Percentiles rank a stretch among this genome's conserved stretches.
phyloP scores from a whole-genome alignment of 169 alveolate species.

The Eimeria maxima region DNA sequence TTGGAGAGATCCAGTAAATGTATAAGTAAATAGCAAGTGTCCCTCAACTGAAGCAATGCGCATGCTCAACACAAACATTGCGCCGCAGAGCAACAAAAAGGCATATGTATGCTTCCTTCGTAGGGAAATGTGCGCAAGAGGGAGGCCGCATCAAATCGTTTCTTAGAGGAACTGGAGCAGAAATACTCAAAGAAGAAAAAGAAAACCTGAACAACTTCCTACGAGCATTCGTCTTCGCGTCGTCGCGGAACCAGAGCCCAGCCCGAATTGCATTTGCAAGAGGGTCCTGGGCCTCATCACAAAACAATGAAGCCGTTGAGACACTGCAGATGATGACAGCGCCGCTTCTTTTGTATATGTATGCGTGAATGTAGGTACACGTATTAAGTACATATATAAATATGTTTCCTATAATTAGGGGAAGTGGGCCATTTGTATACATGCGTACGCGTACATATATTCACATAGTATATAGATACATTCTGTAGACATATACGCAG shows the following conservation, averaged over 20 bases:
- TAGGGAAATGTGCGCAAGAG: conserved; percentile 57
- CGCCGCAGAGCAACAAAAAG: neutral
- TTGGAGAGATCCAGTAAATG: neutral
- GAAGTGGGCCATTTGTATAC: neutral
- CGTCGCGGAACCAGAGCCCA: neutral
- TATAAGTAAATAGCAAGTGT: neutral
- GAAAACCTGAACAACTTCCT: conserved; percentile 26
- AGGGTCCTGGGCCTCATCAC: neutral
- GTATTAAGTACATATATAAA: neutral
- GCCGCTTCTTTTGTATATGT: neutral
- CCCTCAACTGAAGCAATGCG: conserved; percentile 22
- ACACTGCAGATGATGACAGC: conserved; percentile 11
- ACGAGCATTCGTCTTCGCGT: neutral
- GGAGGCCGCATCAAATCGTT: conserved; percentile 62
- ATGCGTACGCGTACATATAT: neutral
- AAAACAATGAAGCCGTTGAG: conserved; percentile 33
- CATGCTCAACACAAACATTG: neutral
- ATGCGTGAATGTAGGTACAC: neutral
- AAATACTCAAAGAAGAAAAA: conserved; percentile 46
- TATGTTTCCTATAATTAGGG: too few species aligned
- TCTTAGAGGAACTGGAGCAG: conserved; percentile 48
- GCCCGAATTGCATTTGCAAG: conserved; percentile 29
- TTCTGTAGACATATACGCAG: neutral
- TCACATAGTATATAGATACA: neutral
- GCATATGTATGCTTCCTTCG: neutral